Base-by-base conservation (phyloP, 148 eudicot genomes). In the Rhododendron kiyosumense region DNA sequence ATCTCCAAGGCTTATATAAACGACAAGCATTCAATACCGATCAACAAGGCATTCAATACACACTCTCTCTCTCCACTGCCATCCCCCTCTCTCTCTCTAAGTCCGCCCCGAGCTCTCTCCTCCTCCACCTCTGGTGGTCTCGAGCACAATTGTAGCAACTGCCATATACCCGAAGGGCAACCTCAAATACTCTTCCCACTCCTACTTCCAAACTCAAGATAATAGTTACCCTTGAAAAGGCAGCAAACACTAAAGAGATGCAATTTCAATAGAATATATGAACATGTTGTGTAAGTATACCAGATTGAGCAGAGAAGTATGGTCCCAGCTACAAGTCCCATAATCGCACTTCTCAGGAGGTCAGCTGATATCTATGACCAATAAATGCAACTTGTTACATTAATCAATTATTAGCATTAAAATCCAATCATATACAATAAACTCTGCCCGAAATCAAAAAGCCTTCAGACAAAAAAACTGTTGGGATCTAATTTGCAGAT, bases 311-410 rank as follows among this genome's bases (percentile, higher is more conserved):
- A 96, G 89, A 88, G 99, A 96, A 92, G 99, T 92, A 82, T 90
- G 92, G 71, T 43, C 98, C 98, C 99, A 96, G 83, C 92, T 84
- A 82, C 99, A 96, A 89, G 94, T 92, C 7, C 95, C 95, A 92
- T 96, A 96, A 79, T 96, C 98, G 92, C 99, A 96, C 86, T 95
- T 96, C 87, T 95, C 91, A 92, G 96, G 95, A 52, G 99, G 99
- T 98, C 99, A 96, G 99, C 96, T 77, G 99, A 95, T 61, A 97
- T 93, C 99, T 97, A 83, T 74, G 75, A 71, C 17, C 10, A 26
- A 20, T 63, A 59, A 38, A n/a, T 57, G 22, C 65, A 65, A 65
- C n/a, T n/a, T n/a, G n/a, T n/a, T n/a, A 65, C 15, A 65, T n/a
- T 59, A 0, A 41, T 36, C 67, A 20, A 54, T 52, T 52, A 32